Conservation (phyloP, 179 eudicot species). For the Silene coronaria region DNA sequence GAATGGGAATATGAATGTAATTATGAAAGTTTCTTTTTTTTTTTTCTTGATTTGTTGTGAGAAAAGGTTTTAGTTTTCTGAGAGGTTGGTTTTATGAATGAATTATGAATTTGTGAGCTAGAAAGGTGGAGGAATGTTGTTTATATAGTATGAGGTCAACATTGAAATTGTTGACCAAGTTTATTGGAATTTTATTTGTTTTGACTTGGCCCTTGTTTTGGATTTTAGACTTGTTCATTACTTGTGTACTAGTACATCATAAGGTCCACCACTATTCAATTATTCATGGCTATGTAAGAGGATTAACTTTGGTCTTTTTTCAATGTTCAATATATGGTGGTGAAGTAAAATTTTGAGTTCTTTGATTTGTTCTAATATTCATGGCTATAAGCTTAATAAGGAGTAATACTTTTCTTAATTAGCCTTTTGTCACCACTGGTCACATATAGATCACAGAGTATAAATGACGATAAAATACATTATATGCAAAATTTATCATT, state of each 20-base stretch:
- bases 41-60: neutral
- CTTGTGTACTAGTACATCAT: neutral
- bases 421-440: neutral
- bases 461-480: no score
- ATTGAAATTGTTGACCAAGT: neutral
- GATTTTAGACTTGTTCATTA: slow-evolving; percentile 20
- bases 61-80: neutral
- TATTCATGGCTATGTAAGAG: neutral
- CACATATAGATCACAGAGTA: no score
- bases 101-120: neutral
- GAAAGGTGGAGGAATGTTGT: neutral
- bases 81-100: neutral
- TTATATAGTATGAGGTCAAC: slow-evolving; percentile 6
- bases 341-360: neutral
- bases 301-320: neutral
- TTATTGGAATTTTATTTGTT: neutral
- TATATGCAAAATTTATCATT: no score
- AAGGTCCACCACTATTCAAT: slow-evolving; percentile 14
- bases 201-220: slow-evolving; percentile 18
- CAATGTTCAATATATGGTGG: slow-evolving; percentile 8
- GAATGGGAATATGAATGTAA: neutral
- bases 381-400: neutral
- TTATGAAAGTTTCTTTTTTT: neutral
- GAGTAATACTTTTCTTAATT: no score
- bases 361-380: slow-evolving; percentile 4